Evolutionary conservation across 2,329 filamentous ascomycete species (phyloP).

Genomic region (Colletotrichum shisoi): DNA sequence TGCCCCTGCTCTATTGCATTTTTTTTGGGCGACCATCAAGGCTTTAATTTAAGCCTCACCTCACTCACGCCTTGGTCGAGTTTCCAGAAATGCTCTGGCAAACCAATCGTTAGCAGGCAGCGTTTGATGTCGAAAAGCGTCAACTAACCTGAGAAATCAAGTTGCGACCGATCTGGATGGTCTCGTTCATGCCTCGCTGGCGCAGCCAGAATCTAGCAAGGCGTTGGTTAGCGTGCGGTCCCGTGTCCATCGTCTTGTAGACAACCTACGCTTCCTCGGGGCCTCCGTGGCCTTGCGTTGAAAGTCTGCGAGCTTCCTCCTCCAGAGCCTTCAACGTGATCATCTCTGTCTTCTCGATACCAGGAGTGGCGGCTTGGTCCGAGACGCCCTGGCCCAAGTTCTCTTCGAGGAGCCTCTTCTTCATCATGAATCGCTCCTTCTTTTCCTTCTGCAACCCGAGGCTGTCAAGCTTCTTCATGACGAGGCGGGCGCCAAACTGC

Average conservation of each 20-base stretch:
- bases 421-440: conserved; percentile 78
- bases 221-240: conserved; percentile 7
- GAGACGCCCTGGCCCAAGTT: conserved; percentile 67
- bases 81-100: conserved; percentile 32
- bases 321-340: conserved; percentile 72
- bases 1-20: neutral
- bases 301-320: conserved; percentile 65
- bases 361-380: conserved; percentile 57
- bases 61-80: conserved; percentile 31
- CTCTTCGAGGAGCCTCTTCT: conserved; percentile 80
- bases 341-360: conserved; percentile 63
- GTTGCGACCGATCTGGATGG: conserved; percentile 63
- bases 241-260: neutral
- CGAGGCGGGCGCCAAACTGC: conserved; percentile 74
- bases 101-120: neutral
- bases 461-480: conserved; percentile 82
- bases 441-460: conserved; percentile 86
- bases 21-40: neutral
- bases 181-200: conserved; percentile 66
- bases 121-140: no score
- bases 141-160: conserved; percentile 60
- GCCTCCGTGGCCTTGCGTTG: conserved; percentile 57
- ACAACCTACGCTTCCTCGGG: conserved; percentile 60
- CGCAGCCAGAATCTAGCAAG: conserved; percentile 65
- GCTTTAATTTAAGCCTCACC: no score